Evolutionary conservation across 2,329 filamentous ascomycete species (phyloP), one percentile per base, ranked within the genome.

Genomic region (Cordyceps cateniannulata): DNA sequence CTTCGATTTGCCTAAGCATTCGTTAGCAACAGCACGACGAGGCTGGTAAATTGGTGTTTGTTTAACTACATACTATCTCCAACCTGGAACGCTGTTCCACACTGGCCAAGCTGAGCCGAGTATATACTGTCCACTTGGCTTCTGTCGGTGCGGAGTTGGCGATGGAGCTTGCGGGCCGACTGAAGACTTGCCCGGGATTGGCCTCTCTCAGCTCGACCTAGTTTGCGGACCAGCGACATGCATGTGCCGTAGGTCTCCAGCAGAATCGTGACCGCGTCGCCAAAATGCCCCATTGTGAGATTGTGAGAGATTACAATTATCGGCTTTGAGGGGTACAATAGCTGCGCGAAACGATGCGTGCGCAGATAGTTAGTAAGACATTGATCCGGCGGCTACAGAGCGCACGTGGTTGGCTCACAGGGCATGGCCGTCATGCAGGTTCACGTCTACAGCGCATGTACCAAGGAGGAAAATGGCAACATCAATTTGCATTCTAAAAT

Each of bases 161-260:
- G 74, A 60, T 69, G 71, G 57, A 77, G 70, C 45, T 66, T 69
- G 38, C 14, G 20, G 5, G 25, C 38, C 9, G 18, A 52, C 42
- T 54, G 22, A 10, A 51, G 38, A 45, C 66, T 69, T 61, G 68
- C 66, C 48, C 63, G 65, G 8, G 69, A 59, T 48, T 62, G 64
- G 50, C 60, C 63, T 48, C 64, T 62, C 35, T 60, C 65, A 14
- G 54, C 56, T 25, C 60, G 60, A 45, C 69, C 69, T 59, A 75
- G 69, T 10, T 69, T 68, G 63, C 75, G 76, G 7, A 80, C 69
- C 14, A 79, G 71, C 18, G 72, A 70, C 38, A 80, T 70, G 63
- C 78, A 79, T 63, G 73, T 78, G 53, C 75, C 73, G 61, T 82
- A 83, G 14, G 77, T 77, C 52, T 78, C 73, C 20, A 83, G 68